Conservation (phyloP, 805 yeast species). For the Phaffomyces antillensis region DNA sequence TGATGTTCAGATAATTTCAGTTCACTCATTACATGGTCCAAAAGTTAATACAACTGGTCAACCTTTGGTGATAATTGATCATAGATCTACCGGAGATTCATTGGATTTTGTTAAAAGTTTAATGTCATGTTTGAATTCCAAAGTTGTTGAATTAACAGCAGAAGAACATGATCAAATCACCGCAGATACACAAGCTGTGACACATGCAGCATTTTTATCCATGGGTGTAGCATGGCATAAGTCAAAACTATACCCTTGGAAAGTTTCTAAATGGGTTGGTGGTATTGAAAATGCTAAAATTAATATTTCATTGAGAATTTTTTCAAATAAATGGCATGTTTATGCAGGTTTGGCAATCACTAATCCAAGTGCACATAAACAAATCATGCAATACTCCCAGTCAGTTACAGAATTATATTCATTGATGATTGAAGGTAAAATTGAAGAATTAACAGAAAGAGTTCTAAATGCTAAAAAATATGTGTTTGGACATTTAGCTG, state of each 20-base stretch:
- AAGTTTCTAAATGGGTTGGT: slow-evolving; percentile 75
- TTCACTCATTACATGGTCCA: slow-evolving; percentile 95
- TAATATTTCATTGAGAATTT: slow-evolving; percentile 86
- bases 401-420: slow-evolving; percentile 80
- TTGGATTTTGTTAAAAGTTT: slow-evolving; percentile 56
- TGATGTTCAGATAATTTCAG: slow-evolving; percentile 77
- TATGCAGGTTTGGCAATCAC: slow-evolving; percentile 96
- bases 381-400: slow-evolving; percentile 81
- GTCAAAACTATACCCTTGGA: slow-evolving; percentile 86
- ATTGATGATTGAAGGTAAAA: slow-evolving; percentile 67
- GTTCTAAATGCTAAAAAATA: slow-evolving; percentile 58
- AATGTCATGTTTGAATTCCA: slow-evolving; percentile 69
- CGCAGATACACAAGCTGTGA: slow-evolving; percentile 97
- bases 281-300: slow-evolving; percentile 95
- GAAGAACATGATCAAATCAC: slow-evolving; percentile 89
- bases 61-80: slow-evolving; percentile 81
- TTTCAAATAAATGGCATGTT: slow-evolving; percentile 94
- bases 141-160: slow-evolving; percentile 71
- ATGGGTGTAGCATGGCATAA: slow-evolving; percentile 97
- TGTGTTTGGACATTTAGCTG: slow-evolving; percentile 64
- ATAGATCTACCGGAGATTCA: slow-evolving; percentile 49
- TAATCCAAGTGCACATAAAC: slow-evolving; percentile 89
- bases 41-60: slow-evolving; percentile 83
- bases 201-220: slow-evolving; percentile 93
- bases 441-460: slow-evolving; percentile 50